Percentiles rank a stretch among this genome's conserved stretches.
These are phyloP conservation scores for Citeromyces matritensis DNA, from an alignment of 805 yeast genomes.

Conservation along the genomic window DNA sequence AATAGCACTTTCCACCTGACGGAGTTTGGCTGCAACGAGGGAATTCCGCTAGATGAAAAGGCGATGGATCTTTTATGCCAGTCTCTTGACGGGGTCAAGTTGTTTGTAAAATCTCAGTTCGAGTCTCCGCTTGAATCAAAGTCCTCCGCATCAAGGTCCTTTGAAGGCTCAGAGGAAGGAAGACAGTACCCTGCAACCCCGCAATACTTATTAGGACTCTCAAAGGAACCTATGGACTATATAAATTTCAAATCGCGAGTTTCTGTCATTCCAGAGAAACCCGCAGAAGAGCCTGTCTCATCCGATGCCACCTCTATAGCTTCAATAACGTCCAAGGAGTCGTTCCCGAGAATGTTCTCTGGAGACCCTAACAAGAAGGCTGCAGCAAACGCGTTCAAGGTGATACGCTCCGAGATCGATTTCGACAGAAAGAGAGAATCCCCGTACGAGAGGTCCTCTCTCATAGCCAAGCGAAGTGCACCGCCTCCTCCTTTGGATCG, in stretches of 20 bases:
- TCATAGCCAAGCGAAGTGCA: slow-evolving; percentile 58
- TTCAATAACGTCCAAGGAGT: no score
- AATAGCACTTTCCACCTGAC: slow-evolving; percentile 42
- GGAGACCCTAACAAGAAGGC: slow-evolving; percentile 10
- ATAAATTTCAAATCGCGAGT: slow-evolving; percentile 35
- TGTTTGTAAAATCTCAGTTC: slow-evolving; percentile 6
- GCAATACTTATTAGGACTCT: slow-evolving; percentile 36
- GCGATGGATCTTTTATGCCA: slow-evolving; percentile 21
- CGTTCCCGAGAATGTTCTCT: neutral
- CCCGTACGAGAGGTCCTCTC: slow-evolving; percentile 40
- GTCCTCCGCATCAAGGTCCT: slow-evolving; percentile 40
- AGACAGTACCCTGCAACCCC: slow-evolving; percentile 51
- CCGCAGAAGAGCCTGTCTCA: neutral
- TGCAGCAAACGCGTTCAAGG: slow-evolving; percentile 34
- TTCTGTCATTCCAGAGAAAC: neutral
- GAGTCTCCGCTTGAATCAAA: slow-evolving; percentile 19
- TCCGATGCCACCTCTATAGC: neutral
- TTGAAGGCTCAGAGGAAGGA: slow-evolving; percentile 26
- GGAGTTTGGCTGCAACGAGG: slow-evolving; percentile 48
- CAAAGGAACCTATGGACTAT: slow-evolving; percentile 29
- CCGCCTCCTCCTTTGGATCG: slow-evolving; percentile 45
- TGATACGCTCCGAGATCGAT: slow-evolving; percentile 64
- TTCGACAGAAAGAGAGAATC: slow-evolving; percentile 69
- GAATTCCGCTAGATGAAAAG: slow-evolving; percentile 38
- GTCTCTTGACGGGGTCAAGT: slow-evolving; percentile 15